These are phyloP conservation scores for Alternaria infectoria DNA, from an alignment of 2,329 filamentous ascomycete species.

Conservation along the genomic window DNA sequence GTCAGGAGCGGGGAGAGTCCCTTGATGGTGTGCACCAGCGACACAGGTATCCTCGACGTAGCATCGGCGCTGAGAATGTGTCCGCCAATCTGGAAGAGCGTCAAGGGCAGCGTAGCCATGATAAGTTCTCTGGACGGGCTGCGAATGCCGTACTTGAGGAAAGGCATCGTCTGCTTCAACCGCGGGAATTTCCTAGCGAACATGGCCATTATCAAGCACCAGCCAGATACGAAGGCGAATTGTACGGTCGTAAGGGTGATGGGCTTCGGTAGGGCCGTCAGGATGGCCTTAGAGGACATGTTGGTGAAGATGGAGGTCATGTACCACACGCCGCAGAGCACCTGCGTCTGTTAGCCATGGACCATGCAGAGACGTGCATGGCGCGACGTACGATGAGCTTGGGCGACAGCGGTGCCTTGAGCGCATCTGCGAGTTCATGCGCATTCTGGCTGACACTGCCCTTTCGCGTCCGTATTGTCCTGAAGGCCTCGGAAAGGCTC, in stretches of 20 bases:
- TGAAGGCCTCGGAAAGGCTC: constrained; percentile 87
- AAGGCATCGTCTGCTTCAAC: constrained; percentile 74
- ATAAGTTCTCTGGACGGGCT: constrained; percentile 82
- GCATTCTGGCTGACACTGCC: constrained; percentile 91
- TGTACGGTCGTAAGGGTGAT: constrained; percentile 91
- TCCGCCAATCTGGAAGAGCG: constrained; percentile 89
- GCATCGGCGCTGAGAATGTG: constrained; percentile 94
- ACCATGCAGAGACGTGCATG: constrained; percentile 28
- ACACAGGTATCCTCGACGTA: constrained; percentile 93
- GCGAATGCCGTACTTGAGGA: constrained; percentile 83
- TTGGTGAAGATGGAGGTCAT: constrained; percentile 94
- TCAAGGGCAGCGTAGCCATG: constrained; percentile 85
- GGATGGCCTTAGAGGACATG: constrained; percentile 95
- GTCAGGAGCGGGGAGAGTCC: constrained; percentile 95
- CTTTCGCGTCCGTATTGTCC: constrained; percentile 78
- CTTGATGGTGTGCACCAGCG: constrained; percentile 97
- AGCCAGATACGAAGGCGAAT: constrained; percentile 89
- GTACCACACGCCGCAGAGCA: constrained; percentile 91
- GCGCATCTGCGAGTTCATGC: constrained; percentile 87
- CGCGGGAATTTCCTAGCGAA: constrained; percentile 74
- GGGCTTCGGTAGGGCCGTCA: constrained; percentile 88
- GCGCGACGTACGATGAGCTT: constrained; percentile 74
- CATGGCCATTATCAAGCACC: constrained; percentile 81
- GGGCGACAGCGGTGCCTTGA: constrained; percentile 87
- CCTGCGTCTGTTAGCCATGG: constrained; percentile 57